Base-by-base conservation (phyloP, 2,329 filamentous ascomycete genomes). In the Pezizomycotina sp. region DNA sequence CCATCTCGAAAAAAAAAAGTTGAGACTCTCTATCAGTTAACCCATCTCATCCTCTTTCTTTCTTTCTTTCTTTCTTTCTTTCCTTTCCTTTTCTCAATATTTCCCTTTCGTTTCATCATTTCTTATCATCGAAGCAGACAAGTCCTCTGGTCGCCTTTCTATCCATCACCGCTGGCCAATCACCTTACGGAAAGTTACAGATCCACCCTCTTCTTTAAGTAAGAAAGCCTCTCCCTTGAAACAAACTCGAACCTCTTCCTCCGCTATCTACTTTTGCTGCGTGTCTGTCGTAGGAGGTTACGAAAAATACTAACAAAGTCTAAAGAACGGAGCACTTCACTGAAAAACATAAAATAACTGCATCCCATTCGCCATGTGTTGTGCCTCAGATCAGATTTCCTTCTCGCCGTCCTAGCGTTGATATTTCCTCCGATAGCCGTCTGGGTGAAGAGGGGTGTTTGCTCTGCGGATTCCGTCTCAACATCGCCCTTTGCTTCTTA, bases 371-470 rank as follows among this genome's bases (percentile, higher is more conserved):
- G 29, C 10, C 28, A 22, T 15, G 16, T 25, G 13, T 18, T 31
- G 13, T 25, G 8, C 9, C 15, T 10, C 5, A 36, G 34, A 34
- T 52, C 64, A 33, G 71, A 76, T 54, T 58, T 71, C 50, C 74
- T 77, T 54, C 68, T 77, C 46, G 69, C 65, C 55, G 51, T 75
- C 24, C 55, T 77, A 47, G 72, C 72, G 53, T 60, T 76, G 41
- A 59, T 77, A 48, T 76, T 76, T 53, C 72, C 72, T 21, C 72
- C 72, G 42, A 58, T 77, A 36, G 62, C 72, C 41, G 89, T 98
- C 52, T 98, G 89, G 89, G 81, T 98, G 43, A 98, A 95, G 63
- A 66, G 77, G 53, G 89, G 89, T 47, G 66, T 98, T 61, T 98
- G 89, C 66, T 79, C 75, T 45, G 82, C 76, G 38, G 89, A 95